A percentile compares a stretch with the other conserved stretches of the same genome.
Conservation (phyloP, 306 rosid genomes). For the Trichosanthes truncata region DNA sequence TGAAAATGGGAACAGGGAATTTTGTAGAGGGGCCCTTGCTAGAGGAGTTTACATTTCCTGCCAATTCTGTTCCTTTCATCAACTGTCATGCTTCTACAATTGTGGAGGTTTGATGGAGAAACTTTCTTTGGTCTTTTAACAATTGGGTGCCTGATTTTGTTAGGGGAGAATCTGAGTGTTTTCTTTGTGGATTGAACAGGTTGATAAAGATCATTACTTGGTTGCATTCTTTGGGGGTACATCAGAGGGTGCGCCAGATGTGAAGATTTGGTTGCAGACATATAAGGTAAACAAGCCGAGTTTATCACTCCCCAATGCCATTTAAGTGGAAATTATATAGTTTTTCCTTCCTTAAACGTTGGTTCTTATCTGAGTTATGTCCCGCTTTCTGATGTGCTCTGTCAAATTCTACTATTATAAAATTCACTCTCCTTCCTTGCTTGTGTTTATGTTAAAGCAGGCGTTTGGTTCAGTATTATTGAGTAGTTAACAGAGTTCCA, state of each 20-base stretch:
- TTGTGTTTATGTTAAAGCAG: not conserved
- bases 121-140: not conserved
- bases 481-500: not conserved
- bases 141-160: not conserved
- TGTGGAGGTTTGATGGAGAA: slow-evolving; percentile 53
- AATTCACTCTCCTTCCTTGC: not conserved
- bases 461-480: not conserved
- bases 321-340: not conserved
- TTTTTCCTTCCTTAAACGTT: not conserved
- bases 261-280: slow-evolving; percentile 83
- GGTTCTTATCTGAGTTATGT: not conserved
- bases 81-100: slow-evolving; percentile 92
- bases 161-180: not conserved
- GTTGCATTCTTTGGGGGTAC: slow-evolving; percentile 81
- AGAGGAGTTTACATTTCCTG: slow-evolving; percentile 57
- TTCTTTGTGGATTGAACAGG: slow-evolving; percentile 35
- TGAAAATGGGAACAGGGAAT: slow-evolving; percentile 23
- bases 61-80: slow-evolving; percentile 56
- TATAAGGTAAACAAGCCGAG: slow-evolving; percentile 33
- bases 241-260: slow-evolving; percentile 73
- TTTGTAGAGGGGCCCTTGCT: slow-evolving; percentile 34
- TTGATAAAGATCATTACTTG: slow-evolving; percentile 61
- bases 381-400: not conserved
- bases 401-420: not conserved
- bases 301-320: not conserved